A percentile compares a stretch with the other conserved stretches of the same genome.
phyloP scores from a whole-genome alignment of 2,329 filamentous ascomycete species.

The Ophiostoma novo-ulmi region DNA sequence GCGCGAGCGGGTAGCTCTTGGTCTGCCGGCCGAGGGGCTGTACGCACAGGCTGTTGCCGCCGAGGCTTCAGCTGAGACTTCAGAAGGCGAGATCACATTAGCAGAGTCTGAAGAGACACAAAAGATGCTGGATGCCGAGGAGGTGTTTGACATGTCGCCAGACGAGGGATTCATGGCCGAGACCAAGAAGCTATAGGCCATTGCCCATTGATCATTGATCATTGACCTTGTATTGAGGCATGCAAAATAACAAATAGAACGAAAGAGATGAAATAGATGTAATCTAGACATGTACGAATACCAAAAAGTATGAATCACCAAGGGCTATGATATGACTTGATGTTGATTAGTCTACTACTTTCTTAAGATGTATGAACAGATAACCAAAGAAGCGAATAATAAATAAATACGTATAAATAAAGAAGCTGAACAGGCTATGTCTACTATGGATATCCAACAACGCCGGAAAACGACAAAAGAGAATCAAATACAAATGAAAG shows the following conservation, averaged over 20 bases:
- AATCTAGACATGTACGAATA: neutral
- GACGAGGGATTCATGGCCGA: constrained; percentile 34
- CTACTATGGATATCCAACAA: constrained; percentile 11
- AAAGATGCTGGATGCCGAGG: constrained; percentile 38
- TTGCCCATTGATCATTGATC: neutral
- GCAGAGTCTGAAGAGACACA: constrained; percentile 32
- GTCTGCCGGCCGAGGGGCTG: constrained; percentile 49
- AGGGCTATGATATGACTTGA: neutral
- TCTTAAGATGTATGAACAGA: neutral
- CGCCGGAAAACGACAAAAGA: neutral
- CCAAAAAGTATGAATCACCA: constrained; percentile 4
- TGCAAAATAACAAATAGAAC: neutral
- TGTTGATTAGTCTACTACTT: neutral
- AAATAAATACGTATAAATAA: neutral
- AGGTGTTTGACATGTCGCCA: constrained; percentile 45
- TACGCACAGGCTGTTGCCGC: constrained; percentile 25
- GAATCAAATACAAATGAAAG: neutral
- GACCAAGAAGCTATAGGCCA: constrained; percentile 23
- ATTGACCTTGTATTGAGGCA: neutral
- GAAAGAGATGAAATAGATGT: neutral
- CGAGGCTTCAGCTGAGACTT: constrained; percentile 22
- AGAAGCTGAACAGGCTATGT: neutral
- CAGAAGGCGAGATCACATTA: constrained; percentile 32
- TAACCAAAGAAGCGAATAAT: neutral
- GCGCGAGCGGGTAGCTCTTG: constrained; percentile 58